phyloP scores from a whole-genome alignment of 768 basidiomycete species.

The Auriculariales sp. region DNA sequence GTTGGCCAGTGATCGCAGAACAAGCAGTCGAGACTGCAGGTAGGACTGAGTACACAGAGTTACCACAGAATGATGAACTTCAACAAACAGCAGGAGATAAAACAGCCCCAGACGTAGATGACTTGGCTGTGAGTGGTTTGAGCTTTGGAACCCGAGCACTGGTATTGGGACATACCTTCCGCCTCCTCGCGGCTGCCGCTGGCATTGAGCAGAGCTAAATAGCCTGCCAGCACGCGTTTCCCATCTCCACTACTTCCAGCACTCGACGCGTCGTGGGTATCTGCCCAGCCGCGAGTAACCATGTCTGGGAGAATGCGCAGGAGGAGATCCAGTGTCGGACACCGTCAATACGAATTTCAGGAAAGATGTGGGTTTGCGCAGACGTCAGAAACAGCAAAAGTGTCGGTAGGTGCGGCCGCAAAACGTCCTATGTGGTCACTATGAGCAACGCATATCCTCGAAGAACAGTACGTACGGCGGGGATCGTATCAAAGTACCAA shows the following conservation, averaged over 20 bases:
- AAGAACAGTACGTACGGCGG: constrained; percentile 27
- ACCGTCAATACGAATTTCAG: constrained; percentile 85
- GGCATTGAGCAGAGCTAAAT: constrained; percentile 62
- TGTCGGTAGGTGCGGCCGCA: constrained; percentile 59
- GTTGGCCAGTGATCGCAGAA: constrained; percentile 52
- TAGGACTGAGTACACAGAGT: background rate
- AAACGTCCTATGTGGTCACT: constrained; percentile 33
- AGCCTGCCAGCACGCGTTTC: constrained; percentile 57
- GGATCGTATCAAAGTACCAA: constrained; percentile 58
- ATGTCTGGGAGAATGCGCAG: constrained; percentile 53
- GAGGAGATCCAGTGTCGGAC: constrained; percentile 60
- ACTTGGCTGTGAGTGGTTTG: constrained; percentile 17
- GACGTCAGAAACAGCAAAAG: constrained; percentile 80
- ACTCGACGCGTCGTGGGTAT: constrained; percentile 10
- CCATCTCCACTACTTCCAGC: constrained; percentile 32
- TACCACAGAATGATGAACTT: constrained; percentile 4
- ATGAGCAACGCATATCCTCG: background rate
- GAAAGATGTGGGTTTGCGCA: constrained; percentile 88
- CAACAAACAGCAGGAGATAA: constrained; percentile 45
- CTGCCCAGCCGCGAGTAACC: constrained; percentile 56
- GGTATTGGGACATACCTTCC: constrained; percentile 26
- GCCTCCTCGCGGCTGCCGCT: constrained; percentile 46
- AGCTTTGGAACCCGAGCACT: background rate
- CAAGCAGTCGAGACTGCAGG: constrained; percentile 59
- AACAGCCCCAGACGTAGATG: constrained; percentile 36